These are phyloP conservation scores for Calonectria naviculata DNA, from an alignment of 2,329 filamentous ascomycete species.

Conservation along the genomic window DNA sequence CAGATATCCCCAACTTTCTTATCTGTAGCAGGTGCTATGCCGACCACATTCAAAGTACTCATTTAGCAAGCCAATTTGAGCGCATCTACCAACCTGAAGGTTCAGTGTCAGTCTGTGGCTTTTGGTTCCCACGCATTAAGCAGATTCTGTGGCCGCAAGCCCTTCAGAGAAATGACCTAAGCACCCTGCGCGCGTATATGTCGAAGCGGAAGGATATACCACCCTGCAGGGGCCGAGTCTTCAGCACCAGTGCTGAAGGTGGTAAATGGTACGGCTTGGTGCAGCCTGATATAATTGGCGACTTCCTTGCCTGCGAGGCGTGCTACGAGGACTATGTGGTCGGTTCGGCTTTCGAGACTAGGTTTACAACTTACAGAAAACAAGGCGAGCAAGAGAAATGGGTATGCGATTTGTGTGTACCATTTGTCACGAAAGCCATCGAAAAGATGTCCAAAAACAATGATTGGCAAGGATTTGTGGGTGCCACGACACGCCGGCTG, in stretches of 20 bases:
- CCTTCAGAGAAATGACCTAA: constrained; percentile 36
- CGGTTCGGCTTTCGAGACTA: constrained; percentile 41
- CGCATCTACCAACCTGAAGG: constrained; percentile 35
- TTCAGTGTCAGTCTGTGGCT: constrained; percentile 45
- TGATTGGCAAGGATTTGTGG: constrained; percentile 47
- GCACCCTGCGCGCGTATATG: constrained; percentile 42
- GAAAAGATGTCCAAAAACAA: constrained; percentile 29
- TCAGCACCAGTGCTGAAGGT: constrained; percentile 33
- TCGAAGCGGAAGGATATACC: constrained; percentile 36
- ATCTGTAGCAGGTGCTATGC: constrained; percentile 56
- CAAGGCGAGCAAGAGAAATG: constrained; percentile 45
- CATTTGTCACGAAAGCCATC: constrained; percentile 36
- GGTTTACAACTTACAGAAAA: constrained; percentile 38
- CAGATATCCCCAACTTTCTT: constrained; percentile 42
- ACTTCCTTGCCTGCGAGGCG: constrained; percentile 51
- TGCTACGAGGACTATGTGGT: constrained; percentile 49
- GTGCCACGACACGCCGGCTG: constrained; percentile 33
- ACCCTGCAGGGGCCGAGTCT: constrained; percentile 42
- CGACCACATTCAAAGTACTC: constrained; percentile 47
- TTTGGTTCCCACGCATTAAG: constrained; percentile 46
- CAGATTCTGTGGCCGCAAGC: constrained; percentile 49
- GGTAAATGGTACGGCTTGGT: constrained; percentile 47
- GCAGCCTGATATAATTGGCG: constrained; percentile 42
- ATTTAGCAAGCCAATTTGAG: constrained; percentile 44
- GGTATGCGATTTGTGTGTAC: constrained; percentile 45